phyloP scores from a whole-genome alignment of 129 eudicot genomes.

The Flaveria bidentis region DNA sequence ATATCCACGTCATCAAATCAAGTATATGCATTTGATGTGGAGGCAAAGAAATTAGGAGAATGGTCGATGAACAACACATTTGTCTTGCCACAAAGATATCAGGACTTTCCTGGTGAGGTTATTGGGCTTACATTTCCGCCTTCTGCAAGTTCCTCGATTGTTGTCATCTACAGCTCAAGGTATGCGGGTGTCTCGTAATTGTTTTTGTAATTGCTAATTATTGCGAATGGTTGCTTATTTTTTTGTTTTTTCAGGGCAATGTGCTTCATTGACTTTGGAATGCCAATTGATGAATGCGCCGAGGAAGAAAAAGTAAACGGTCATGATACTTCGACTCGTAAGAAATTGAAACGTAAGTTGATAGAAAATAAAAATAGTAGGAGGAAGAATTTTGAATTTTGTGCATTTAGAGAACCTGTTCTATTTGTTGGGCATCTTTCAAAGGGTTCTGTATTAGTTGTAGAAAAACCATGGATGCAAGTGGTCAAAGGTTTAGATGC shows the following conservation, averaged over 20 bases:
- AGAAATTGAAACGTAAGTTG: conserved; percentile 60
- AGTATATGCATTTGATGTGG: conserved; percentile 87
- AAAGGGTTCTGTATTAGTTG: conserved; percentile 57
- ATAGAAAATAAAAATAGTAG: conserved; percentile 39
- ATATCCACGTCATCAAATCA: conserved; percentile 87
- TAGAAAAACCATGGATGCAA: conserved; percentile 81
- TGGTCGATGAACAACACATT: conserved; percentile 77
- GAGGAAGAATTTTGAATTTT: conserved; percentile 68
- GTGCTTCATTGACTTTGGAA: conserved; percentile 83
- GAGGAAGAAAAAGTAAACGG: conserved; percentile 36
- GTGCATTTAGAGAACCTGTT: conserved; percentile 75
- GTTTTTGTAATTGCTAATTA: no score
- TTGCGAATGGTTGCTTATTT: not conserved
- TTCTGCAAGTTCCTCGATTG: conserved; percentile 55
- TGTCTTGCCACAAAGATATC: conserved; percentile 66
- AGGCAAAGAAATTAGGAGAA: conserved; percentile 86
- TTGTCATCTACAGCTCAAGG: conserved; percentile 87
- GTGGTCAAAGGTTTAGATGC: conserved; percentile 65
- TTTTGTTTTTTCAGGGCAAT: conserved; percentile 60
- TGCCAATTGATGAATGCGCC: conserved; percentile 59
- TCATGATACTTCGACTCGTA: conserved; percentile 33
- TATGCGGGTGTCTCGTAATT: not conserved
- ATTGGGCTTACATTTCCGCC: conserved; percentile 90
- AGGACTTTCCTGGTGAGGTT: conserved; percentile 95
- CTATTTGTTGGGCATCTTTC: conserved; percentile 76